phyloP scores from a whole-genome alignment of 495 filamentous ascomycete genomes.

The Astrothelium macrocarpum region DNA sequence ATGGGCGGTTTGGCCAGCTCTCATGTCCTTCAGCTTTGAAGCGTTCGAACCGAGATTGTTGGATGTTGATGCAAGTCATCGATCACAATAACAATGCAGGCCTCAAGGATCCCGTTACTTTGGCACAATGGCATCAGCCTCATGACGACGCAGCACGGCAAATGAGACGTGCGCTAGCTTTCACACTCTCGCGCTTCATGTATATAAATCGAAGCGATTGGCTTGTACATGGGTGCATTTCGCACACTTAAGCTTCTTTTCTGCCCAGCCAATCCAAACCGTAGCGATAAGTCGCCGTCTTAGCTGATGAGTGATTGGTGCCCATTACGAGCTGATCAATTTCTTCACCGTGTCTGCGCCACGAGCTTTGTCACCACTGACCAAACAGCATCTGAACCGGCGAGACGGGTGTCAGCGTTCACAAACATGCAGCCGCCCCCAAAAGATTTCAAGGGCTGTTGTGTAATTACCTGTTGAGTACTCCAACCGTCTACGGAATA shows the following conservation, averaged over 20 bases:
- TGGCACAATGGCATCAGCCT: neutral
- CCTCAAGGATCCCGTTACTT: neutral
- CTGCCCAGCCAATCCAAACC: neutral
- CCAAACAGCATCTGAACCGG: conserved; percentile 3
- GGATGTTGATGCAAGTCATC: conserved; percentile 2
- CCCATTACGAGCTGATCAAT: neutral
- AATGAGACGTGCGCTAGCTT: neutral
- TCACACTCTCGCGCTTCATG: neutral
- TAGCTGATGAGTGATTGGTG: neutral
- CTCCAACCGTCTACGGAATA: neutral
- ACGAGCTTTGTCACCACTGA: neutral
- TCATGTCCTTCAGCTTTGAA: neutral
- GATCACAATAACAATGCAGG: neutral
- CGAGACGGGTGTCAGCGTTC: neutral
- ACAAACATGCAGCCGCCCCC: conserved; percentile 3
- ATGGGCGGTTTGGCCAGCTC: neutral
- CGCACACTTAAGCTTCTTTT: neutral
- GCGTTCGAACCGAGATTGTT: neutral
- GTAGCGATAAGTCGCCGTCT: neutral
- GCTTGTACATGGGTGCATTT: neutral
- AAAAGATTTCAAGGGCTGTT: neutral
- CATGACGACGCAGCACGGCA: neutral
- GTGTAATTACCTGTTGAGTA: neutral
- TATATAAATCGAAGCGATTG: neutral
- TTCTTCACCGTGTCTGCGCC: conserved; percentile 5